Conservation (phyloP, 805 yeast genomes). For the Starmera quercuum region DNA sequence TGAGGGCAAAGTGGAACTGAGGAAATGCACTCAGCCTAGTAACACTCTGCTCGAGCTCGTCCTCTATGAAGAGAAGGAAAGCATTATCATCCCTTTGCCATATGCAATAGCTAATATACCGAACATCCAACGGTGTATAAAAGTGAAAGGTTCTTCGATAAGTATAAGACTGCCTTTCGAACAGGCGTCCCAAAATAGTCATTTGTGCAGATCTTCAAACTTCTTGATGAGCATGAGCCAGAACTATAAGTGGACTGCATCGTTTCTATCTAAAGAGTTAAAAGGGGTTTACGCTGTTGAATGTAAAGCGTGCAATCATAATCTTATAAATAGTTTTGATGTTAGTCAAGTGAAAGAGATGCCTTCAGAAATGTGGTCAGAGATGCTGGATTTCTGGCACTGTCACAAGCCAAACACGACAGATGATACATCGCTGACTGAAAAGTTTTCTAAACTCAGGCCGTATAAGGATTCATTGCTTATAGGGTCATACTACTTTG, state of each 20-base stretch:
- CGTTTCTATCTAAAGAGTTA: neutral
- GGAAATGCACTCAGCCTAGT: too few species aligned
- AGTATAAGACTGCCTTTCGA: neutral
- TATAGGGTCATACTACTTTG: conserved; percentile 51
- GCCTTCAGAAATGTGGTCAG: conserved; percentile 94
- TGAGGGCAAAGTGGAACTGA: neutral
- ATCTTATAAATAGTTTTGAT: neutral
- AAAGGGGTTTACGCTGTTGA: neutral
- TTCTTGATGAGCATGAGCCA: neutral
- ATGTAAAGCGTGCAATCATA: neutral
- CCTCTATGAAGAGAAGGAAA: too few species aligned
- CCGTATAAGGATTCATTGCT: conserved; percentile 38
- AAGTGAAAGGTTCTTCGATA: neutral
- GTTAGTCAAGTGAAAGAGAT: conserved; percentile 33
- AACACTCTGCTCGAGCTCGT: too few species aligned
- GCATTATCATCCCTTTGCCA: neutral
- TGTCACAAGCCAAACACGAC: conserved; percentile 67
- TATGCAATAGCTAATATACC: neutral
- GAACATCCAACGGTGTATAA: neutral
- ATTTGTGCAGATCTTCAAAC: neutral
- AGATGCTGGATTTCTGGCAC: conserved; percentile 96
- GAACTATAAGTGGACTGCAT: neutral
- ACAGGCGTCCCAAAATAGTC: neutral
- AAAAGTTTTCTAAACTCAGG: conserved; percentile 32
- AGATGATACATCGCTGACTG: conserved; percentile 15